These are phyloP conservation scores for Endogone sp. DNA, from an alignment of 192 early-diverging fungal genomes.

Conservation along the genomic window DNA sequence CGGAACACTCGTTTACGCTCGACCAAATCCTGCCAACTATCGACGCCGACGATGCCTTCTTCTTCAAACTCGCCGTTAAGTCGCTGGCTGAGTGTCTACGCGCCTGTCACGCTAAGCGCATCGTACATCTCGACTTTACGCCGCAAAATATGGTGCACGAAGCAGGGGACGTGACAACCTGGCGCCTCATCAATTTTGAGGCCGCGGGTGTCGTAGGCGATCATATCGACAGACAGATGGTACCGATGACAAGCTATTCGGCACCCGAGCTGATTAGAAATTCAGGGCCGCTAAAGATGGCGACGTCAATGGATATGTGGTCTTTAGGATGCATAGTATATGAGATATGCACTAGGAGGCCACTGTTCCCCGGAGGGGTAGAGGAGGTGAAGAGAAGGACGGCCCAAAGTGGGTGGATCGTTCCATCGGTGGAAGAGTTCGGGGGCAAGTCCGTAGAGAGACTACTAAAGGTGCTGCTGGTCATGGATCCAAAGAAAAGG, in stretches of 20 bases:
- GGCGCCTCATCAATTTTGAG: background rate
- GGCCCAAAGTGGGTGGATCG: background rate
- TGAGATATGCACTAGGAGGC: constrained; percentile 2
- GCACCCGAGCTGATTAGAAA: background rate
- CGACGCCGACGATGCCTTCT: background rate
- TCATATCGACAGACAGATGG: background rate
- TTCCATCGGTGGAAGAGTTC: background rate
- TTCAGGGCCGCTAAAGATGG: background rate
- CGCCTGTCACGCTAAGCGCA: background rate
- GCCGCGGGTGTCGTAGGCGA: background rate
- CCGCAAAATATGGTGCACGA: background rate
- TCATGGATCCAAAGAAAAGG: background rate
- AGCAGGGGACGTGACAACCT: background rate
- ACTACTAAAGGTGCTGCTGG: background rate
- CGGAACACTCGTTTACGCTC: background rate
- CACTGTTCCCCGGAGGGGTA: background rate
- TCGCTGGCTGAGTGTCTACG: background rate
- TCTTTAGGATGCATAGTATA: constrained; percentile 5
- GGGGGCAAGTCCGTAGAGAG: background rate
- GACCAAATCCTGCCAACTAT: background rate
- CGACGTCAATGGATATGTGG: constrained; percentile 5
- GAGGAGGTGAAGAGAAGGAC: background rate
- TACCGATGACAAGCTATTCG: background rate
- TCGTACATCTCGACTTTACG: background rate
- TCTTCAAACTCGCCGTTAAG: background rate